Evolutionary conservation across 495 filamentous ascomycete genomes (phyloP), one percentile per base, ranked within the genome.

Genomic region (Eremomyces bilateralis): DNA sequence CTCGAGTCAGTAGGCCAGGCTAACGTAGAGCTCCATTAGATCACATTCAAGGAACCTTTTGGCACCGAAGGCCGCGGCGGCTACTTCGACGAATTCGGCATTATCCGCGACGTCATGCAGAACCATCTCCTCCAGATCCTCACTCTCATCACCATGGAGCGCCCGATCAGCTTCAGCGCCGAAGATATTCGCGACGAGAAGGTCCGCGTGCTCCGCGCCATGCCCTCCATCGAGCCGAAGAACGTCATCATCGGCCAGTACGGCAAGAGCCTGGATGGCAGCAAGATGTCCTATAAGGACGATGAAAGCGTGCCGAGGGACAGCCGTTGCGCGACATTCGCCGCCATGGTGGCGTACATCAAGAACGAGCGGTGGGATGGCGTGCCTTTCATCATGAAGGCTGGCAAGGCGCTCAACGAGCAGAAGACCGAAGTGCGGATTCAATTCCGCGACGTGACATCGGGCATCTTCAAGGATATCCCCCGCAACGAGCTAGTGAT

Each of bases 301-400:
- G 90, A 99, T 45, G 84, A 95, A 48, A 95, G 90, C 13, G 90
- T 99, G 11, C 90, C 90, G 21, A 90, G 92, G 60, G 81, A 93
- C 31, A 92, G 82, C 24, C 72, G 90, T 37, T 99, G 90, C 65
- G 84, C 90, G 4, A 99, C 90, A 15, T 99, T 95, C 66, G 90
- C 83, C 51, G 83, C 88, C 16, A 71, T 99, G 61, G 90, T 90
- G 25, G 81, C 80, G 16, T 91, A 81, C 58, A 94, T 99, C 60
- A 94, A 95, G 71, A 99, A 99, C 52, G 90, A 99, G 69, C 68
- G 90, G 46, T 99, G 90, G 90, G 90, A 99, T 44, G 90, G 90
- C 37, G 90, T 99, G 33, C 90, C 90, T 27, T 99, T 95, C 64
- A 99, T 99, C 56, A 64, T 99, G 58, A 99, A 99, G 71, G 90